These are phyloP conservation scores for Russula ochroleuca DNA, from an alignment of 768 basidiomycete genomes.

Conservation along the genomic window DNA sequence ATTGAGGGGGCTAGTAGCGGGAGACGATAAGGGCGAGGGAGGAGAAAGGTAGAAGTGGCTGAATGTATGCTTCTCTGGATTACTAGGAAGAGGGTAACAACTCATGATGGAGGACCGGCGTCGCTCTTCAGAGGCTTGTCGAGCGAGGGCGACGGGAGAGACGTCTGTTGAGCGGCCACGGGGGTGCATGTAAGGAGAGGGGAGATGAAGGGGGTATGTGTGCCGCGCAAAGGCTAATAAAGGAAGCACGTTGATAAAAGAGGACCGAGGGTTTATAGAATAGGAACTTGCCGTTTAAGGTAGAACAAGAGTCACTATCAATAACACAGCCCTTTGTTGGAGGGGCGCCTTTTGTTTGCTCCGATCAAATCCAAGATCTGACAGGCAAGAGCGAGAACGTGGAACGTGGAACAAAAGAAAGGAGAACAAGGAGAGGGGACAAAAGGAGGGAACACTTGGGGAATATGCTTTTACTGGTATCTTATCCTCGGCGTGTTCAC, in stretches of 20 bases:
- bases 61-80: conserved; percentile 17
- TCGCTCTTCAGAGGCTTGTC: conserved; percentile 29
- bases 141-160: conserved; percentile 27
- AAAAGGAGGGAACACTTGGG: neutral
- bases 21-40: conserved; percentile 18
- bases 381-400: neutral
- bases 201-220: neutral
- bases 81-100: conserved; percentile 17
- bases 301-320: conserved; percentile 2
- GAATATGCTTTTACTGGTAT: neutral
- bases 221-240: neutral
- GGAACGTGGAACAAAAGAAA: neutral
- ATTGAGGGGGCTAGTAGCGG: conserved; percentile 9
- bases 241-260: neutral
- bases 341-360: conserved; percentile 1
- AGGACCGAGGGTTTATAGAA: neutral
- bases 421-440: neutral
- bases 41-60: conserved; percentile 7
- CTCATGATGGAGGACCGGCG: conserved; percentile 15
- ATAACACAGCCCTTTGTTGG: conserved; percentile 8
- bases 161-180: conserved; percentile 27
- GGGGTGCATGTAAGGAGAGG: conserved; percentile 13
- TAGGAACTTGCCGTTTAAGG: conserved; percentile 12
- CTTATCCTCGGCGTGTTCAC: too few relatives aligned
- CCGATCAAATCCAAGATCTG: neutral